Base-by-base conservation (phyloP, 1,139 yeast genomes). In the Geotrichum carabidarum region DNA sequence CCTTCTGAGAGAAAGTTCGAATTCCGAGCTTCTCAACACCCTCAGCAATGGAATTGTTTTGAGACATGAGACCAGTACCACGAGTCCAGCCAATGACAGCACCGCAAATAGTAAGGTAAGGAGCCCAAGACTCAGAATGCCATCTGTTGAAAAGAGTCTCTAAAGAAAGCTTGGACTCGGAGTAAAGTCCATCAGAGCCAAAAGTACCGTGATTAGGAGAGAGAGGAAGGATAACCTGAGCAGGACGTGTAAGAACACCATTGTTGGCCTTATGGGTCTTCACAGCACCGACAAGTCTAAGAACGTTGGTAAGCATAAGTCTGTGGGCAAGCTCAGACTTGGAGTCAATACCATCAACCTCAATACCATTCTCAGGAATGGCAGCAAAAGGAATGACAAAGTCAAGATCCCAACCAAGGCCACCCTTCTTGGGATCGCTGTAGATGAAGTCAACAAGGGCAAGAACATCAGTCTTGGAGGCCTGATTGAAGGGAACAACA, bases 61-160 rank as follows among this genome's bases (percentile, higher is more conserved):
- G 97, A 68, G 91, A 80, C 99, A 93, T 93, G 70, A 93, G 84
- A 70, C 99, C 99, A 60, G 99, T 93, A 74, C 99, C 99, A 81
- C 99, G 89, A 61, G 99, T 93, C 99, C 99, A 93, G 71, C 99
- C 99, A 73, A 93, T 93, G 63, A 93, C 82, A 53, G 98, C 97
- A 79, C 99, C 99, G 74, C 98, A 91, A 60, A 93, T 79, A 60
- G 98, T 93, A 75, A 93, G 84, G 78, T 88, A 94, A 63, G 87
- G 78, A 54, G 85, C 84, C 99, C 99, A 93, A 60, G 91, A 88
- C 79, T 93, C 99, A 51, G 98, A 91, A 74, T 85, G 81, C 99
- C 99, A 93, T 80, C 97, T 87, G 85, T 91, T 91, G 82, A 93
- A 89, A 71, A 93, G 78, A 38, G 98, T 91, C 77, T 93, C 99